Evolutionary conservation across 2,329 filamentous ascomycete species (phyloP).

Genomic region (Trichophyton equinum): DNA sequence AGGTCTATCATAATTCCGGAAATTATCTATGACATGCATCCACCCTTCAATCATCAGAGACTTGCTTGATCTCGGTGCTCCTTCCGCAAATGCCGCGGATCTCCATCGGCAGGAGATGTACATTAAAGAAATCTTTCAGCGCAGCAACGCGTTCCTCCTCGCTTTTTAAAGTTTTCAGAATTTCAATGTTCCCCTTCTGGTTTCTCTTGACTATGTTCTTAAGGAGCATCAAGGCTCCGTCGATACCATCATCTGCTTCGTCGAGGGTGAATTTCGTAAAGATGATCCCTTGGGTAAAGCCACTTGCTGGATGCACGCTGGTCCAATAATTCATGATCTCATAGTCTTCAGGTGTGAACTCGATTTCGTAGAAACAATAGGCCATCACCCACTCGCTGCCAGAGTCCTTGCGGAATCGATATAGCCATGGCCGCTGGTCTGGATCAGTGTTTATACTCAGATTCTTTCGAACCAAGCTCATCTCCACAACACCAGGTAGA

Average conservation of each 20-base stretch:
- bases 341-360: conserved; percentile 52
- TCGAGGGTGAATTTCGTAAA: conserved; percentile 45
- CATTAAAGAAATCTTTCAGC: conserved; percentile 41
- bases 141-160: conserved; percentile 45
- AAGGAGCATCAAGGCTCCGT: conserved; percentile 43
- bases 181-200: conserved; percentile 37
- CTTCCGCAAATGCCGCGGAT: conserved; percentile 39
- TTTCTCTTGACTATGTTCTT: conserved; percentile 43
- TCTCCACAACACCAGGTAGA: conserved; percentile 41
- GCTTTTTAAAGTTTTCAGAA: conserved; percentile 36
- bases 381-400: conserved; percentile 45
- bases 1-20: background rate
- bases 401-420: conserved; percentile 43
- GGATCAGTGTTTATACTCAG: conserved; percentile 35
- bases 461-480: conserved; percentile 41
- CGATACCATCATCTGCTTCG: conserved; percentile 34
- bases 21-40: background rate
- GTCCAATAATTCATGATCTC: conserved; percentile 47
- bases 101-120: conserved; percentile 41
- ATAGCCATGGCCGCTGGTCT: conserved; percentile 47
- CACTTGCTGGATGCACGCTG: conserved; percentile 37
- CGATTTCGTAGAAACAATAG: conserved; percentile 54
- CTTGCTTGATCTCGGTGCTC: conserved; percentile 28
- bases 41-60: conserved; percentile 16
- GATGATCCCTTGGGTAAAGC: conserved; percentile 44